These are phyloP conservation scores for Boletus sensibilis DNA, from an alignment of 768 basidiomycete genomes.

Conservation along the genomic window DNA sequence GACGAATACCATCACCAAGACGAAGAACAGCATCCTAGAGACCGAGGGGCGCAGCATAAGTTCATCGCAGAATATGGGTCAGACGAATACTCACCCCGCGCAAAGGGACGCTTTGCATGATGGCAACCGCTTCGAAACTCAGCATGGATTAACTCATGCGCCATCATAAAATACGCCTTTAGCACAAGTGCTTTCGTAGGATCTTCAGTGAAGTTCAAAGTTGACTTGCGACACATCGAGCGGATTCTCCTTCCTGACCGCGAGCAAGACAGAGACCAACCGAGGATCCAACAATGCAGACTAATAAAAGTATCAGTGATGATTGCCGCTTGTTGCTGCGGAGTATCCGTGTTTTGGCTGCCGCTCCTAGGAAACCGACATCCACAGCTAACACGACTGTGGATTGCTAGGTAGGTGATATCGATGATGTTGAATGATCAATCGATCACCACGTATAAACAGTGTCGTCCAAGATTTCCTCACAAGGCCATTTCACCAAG, in stretches of 20 bases:
- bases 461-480: not conserved
- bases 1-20: not conserved
- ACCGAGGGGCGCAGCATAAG: not conserved
- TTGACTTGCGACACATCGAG: not conserved
- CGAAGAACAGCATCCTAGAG: not conserved
- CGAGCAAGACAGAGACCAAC: not conserved
- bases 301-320: not conserved
- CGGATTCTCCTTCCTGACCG: not conserved
- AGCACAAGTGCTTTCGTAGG: not conserved
- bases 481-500: not conserved
- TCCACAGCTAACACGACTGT: not conserved
- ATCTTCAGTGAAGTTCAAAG: not conserved
- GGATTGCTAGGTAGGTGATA: not conserved
- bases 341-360: not conserved
- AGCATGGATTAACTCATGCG: not conserved
- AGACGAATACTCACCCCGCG: not conserved
- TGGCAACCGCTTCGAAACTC: not conserved
- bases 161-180: not conserved
- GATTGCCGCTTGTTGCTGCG: not conserved
- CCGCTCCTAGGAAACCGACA: not conserved
- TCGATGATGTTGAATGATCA: not conserved
- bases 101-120: not conserved
- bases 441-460: no score
- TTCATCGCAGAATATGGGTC: not conserved
- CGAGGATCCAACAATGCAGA: not conserved